A percentile compares a stretch with the other conserved stretches of the same genome.
These are phyloP conservation scores for Royoungia palumana DNA, from an alignment of 768 basidiomycete species.

Conservation along the genomic window DNA sequence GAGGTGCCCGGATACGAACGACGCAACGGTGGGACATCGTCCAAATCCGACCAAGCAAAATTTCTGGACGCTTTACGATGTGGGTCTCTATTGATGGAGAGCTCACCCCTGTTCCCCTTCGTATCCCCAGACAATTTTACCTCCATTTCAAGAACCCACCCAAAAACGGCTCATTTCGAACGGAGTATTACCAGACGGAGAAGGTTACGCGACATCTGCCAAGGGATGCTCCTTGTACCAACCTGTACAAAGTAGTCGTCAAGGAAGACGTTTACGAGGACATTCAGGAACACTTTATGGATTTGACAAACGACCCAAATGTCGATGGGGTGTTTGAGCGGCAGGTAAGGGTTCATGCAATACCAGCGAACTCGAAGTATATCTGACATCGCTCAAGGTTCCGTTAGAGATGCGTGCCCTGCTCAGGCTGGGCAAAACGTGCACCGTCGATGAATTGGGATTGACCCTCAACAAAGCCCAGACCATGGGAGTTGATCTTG, in stretches of 20 bases:
- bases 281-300: slow-evolving; percentile 87
- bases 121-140: slow-evolving; percentile 91
- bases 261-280: slow-evolving; percentile 81
- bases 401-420: slow-evolving; percentile 80
- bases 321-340: slow-evolving; percentile 94
- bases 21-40: slow-evolving; percentile 87
- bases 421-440: slow-evolving; percentile 81
- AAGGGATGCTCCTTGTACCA: slow-evolving; percentile 66
- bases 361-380: background rate
- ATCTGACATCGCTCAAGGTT: slow-evolving; percentile 45
- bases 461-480: slow-evolving; percentile 82
- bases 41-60: slow-evolving; percentile 77
- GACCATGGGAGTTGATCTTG: slow-evolving; percentile 76
- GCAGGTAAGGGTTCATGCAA: slow-evolving; percentile 52
- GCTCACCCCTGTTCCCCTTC: slow-evolving; percentile 74
- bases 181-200: slow-evolving; percentile 65
- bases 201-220: slow-evolving; percentile 78
- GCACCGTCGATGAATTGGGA: slow-evolving; percentile 58
- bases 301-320: slow-evolving; percentile 89
- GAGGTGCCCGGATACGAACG: slow-evolving; percentile 51
- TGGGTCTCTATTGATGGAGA: slow-evolving; percentile 85
- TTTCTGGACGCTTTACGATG: slow-evolving; percentile 77
- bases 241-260: slow-evolving; percentile 81
- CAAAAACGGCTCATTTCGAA: slow-evolving; percentile 62
- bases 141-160: slow-evolving; percentile 78